These are phyloP conservation scores for Vaccinium myrtillus DNA, from an alignment of 148 eudicot genomes.

Conservation along the genomic window DNA sequence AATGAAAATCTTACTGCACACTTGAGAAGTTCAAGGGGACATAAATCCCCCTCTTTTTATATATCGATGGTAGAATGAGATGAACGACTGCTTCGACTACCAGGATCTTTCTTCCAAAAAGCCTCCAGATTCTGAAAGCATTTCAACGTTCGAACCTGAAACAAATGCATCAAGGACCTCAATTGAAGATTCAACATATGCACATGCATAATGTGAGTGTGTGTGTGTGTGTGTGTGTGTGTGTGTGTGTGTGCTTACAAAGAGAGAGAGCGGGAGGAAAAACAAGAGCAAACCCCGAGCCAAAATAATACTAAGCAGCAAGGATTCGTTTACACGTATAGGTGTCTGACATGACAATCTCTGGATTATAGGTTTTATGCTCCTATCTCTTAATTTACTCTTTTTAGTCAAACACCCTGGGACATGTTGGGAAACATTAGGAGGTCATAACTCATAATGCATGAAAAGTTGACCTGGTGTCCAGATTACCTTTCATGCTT, in stretches of 20 bases:
- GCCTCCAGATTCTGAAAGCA: constrained; percentile 59
- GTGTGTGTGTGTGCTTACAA: not conserved
- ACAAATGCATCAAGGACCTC: not conserved
- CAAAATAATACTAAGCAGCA: not conserved
- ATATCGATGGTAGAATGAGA: constrained; percentile 39
- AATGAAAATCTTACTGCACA: not conserved
- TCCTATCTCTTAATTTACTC: not conserved
- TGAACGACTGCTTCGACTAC: constrained; percentile 44
- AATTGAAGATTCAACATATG: not conserved
- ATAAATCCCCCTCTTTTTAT: constrained; percentile 15
- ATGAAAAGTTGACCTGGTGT: not conserved
- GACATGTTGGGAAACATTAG: not conserved
- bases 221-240: too few relatives aligned
- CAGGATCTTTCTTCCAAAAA: constrained; percentile 44
- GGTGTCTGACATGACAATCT: not conserved
- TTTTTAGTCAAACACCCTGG: not conserved
- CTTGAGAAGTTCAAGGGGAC: not conserved
- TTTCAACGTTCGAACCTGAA: constrained; percentile 64
- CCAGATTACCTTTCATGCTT: not conserved
- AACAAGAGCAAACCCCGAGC: not conserved
- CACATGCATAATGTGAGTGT: too few relatives aligned
- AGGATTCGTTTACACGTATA: too few relatives aligned
- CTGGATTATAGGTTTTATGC: not conserved
- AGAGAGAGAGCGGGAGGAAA: not conserved
- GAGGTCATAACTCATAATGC: not conserved